Evolutionary conservation across 495 filamentous ascomycete species (phyloP), one percentile per base, ranked within the genome.

Genomic region (Beverwykella pulmonaria): DNA sequence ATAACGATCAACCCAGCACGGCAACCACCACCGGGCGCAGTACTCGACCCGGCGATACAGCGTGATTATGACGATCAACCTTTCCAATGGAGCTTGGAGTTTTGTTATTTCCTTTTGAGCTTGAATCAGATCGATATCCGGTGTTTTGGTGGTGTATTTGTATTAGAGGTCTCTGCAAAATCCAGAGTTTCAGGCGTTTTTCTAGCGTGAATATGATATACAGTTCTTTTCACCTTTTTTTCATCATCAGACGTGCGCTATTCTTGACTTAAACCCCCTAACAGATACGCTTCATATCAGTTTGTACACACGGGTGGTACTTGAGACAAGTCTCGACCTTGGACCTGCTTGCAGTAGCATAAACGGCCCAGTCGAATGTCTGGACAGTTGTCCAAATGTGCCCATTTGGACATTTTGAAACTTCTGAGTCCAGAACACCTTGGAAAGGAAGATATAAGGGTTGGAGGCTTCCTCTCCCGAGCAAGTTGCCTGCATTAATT

Each of bases 1-100:
- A 98, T 78, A 93, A 92, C 73, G 91, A 94, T 23, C 85, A 89
- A 36, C 84, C 88, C 1, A 84, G 79, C 46, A 83, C 82, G 5
- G 85, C 84, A 59, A 82, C 83, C 52, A 78, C 84, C 53, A 85
- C 83, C 50, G 86, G 86, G 1, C 68, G 76, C 25, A 69, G 65
- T 54, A 19, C 60, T 20, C 72, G 76, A 49, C 73, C 75, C 8
- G 67, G 67, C 48, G 77, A 78, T 17, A 48, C 59, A 36, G 73
- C 73, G 63, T 78, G 61, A 74, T 69, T 36, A 65, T 50, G 32
- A 65, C 32, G 29, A 55, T 34, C 46, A 22, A 26, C 49, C n/a
- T 59, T 52, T 55, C 30, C 34, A 20, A 47, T 34, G 53, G 32
- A 34, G 30, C 20, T 8, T 60, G 46, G 39, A 29, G 30, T 66